Evolutionary conservation across 352 stramenopile genomes (phyloP).

Genomic region (Phytophthora pluvialis): DNA sequence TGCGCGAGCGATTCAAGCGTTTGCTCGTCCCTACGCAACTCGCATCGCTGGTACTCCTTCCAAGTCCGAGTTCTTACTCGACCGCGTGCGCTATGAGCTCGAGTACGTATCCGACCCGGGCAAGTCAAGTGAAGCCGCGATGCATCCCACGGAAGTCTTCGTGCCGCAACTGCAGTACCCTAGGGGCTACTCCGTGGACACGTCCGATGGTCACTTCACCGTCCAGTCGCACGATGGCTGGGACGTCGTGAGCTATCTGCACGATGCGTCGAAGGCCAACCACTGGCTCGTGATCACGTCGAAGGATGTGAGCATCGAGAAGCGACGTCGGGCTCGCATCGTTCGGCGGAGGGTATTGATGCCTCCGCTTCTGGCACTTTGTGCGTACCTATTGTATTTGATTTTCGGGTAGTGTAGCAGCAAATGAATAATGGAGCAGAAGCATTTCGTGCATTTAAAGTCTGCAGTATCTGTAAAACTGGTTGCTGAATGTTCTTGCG

Average conservation of each 20-base stretch:
- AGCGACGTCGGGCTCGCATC: conserved; percentile 28
- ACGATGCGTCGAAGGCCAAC: conserved; percentile 44
- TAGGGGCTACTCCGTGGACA: conserved; percentile 54
- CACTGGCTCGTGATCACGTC: conserved; percentile 58
- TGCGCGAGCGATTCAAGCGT: conserved; percentile 59
- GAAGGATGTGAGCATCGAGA: conserved; percentile 50
- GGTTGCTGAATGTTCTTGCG: too few relatives aligned
- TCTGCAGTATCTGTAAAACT: not conserved
- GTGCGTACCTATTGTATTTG: conserved; percentile 42
- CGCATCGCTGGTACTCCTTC: conserved; percentile 70
- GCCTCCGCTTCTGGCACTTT: conserved; percentile 23
- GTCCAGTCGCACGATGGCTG: conserved; percentile 59
- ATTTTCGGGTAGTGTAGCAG: conserved; percentile 30
- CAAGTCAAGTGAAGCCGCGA: conserved; percentile 43
- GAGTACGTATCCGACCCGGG: conserved; percentile 47
- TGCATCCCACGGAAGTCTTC: conserved; percentile 63
- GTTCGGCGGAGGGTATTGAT: conserved; percentile 25
- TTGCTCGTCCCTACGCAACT: conserved; percentile 69
- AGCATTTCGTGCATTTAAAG: not conserved
- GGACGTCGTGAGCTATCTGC: conserved; percentile 65
- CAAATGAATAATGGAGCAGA: conserved; percentile 13
- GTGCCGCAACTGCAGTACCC: conserved; percentile 82
- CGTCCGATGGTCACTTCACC: conserved; percentile 67
- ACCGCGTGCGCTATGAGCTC: conserved; percentile 62
- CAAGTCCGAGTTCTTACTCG: conserved; percentile 65